phyloP scores from a whole-genome alignment of 345 rosid genomes.

The Pseudoturritis turrita region DNA sequence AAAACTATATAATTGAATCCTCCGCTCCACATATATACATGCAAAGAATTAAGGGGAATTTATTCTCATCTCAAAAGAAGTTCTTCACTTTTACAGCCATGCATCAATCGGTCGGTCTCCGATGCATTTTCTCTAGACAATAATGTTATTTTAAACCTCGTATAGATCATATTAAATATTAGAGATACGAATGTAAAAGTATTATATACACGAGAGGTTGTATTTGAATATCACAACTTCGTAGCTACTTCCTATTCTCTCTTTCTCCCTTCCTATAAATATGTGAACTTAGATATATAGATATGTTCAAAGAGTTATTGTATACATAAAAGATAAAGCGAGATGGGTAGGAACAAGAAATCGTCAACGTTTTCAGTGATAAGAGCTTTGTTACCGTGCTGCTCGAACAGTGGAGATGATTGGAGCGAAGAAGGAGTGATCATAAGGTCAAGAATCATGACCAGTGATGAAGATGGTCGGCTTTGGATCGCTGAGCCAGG shows the following conservation, averaged over 20 bases:
- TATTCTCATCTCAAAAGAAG: constrained; percentile 33
- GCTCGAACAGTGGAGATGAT: constrained; percentile 48
- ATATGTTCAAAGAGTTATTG: neutral
- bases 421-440: constrained; percentile 53
- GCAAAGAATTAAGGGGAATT: constrained; percentile 25
- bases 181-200: constrained; percentile 10
- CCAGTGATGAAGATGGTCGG: constrained; percentile 68
- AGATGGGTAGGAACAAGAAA: constrained; percentile 29
- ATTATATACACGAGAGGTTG: neutral
- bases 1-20: constrained; percentile 5
- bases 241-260: constrained; percentile 23
- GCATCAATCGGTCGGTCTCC: constrained; percentile 29
- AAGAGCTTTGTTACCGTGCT: constrained; percentile 48
- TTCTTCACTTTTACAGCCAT: constrained; percentile 26
- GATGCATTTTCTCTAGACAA: constrained; percentile 13
- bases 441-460: constrained; percentile 40
- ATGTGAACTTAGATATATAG: constrained; percentile 1
- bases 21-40: neutral
- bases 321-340: neutral
- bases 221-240: constrained; percentile 15
- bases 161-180: constrained; percentile 13
- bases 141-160: constrained; percentile 31
- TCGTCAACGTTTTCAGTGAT: constrained; percentile 27
- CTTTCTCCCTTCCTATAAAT: constrained; percentile 18
- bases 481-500: constrained; percentile 80